Evolutionary conservation across 192 early-diverging fungal genomes (phyloP).

Genomic region (Rhizophlyctis rosea): DNA sequence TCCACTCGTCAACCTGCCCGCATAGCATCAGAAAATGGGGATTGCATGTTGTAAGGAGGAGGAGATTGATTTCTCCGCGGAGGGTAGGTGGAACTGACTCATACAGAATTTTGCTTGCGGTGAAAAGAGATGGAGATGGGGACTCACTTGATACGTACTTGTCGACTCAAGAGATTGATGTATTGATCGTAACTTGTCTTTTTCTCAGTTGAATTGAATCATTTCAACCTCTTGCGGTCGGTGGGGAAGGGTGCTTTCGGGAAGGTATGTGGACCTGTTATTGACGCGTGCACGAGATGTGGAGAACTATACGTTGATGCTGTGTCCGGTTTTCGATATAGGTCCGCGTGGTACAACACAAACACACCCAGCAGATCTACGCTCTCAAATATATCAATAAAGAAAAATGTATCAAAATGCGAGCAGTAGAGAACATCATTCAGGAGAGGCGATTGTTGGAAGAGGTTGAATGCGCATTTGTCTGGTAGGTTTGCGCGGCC

Average conservation of each 20-base stretch:
- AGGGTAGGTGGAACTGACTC: conserved; percentile 51
- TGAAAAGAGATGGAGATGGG: too few species aligned
- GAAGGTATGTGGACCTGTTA: conserved; percentile 64
- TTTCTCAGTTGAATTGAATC: conserved; percentile 69
- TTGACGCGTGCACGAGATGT: not conserved
- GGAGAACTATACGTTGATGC: conserved; percentile 7
- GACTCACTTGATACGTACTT: too few species aligned
- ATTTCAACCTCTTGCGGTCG: conserved; percentile 85
- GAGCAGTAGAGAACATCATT: conserved; percentile 85
- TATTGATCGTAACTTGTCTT: not conserved
- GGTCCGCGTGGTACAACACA: conserved; percentile 92
- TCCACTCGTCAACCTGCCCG: too few species aligned
- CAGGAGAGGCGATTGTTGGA: conserved; percentile 86
- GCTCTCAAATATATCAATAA: conserved; percentile 99
- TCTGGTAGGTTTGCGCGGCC: conserved; percentile 42
- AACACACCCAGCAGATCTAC: conserved; percentile 68
- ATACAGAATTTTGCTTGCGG: not conserved
- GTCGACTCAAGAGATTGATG: not conserved
- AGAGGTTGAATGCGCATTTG: conserved; percentile 76
- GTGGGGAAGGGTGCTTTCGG: conserved; percentile 97
- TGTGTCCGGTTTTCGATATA: conserved; percentile 24
- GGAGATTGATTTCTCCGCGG: conserved; percentile 65
- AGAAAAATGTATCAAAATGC: conserved; percentile 82
- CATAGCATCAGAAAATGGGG: conserved; percentile 38
- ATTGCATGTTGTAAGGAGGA: conserved; percentile 57